These are phyloP conservation scores for Neurospora africana DNA, from an alignment of 495 filamentous ascomycete genomes.

Conservation along the genomic window DNA sequence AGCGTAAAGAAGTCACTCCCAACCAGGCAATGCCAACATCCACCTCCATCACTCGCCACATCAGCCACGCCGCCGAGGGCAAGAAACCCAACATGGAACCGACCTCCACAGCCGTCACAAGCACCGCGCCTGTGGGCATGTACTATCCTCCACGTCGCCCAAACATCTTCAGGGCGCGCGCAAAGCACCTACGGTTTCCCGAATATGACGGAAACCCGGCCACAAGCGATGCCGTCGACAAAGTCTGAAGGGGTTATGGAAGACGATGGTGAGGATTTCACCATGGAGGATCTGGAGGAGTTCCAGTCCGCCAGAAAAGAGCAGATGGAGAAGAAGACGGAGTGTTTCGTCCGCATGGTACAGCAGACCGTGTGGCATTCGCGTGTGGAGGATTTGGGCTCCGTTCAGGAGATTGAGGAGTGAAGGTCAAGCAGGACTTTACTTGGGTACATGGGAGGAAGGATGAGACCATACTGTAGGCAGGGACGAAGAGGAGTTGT, in stretches of 20 bases:
- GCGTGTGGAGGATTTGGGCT: not conserved
- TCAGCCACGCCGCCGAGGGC: no score
- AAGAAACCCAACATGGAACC: not conserved
- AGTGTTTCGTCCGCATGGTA: not conserved
- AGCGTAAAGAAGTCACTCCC: not conserved
- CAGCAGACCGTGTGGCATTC: not conserved
- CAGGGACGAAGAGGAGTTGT: no score
- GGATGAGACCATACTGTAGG: no score
- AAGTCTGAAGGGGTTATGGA: not conserved
- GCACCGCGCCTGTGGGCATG: not conserved
- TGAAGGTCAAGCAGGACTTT: not conserved
- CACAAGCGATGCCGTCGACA: not conserved
- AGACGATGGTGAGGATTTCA: not conserved
- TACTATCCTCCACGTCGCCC: not conserved
- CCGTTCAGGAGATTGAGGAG: not conserved
- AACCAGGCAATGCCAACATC: not conserved
- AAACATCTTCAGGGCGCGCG: not conserved
- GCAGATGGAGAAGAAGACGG: not conserved
- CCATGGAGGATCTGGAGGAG: not conserved
- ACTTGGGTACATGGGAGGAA: no score
- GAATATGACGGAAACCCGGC: rapidly evolving
- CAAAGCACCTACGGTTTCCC: not conserved
- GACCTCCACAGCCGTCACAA: not conserved
- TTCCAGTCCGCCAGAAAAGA: rapidly evolving
- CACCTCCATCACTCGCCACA: no score